Percentiles rank a stretch among this genome's conserved stretches.
Conservation (phyloP, 768 basidiomycete genomes). For the Clitopilus hobsonii region DNA sequence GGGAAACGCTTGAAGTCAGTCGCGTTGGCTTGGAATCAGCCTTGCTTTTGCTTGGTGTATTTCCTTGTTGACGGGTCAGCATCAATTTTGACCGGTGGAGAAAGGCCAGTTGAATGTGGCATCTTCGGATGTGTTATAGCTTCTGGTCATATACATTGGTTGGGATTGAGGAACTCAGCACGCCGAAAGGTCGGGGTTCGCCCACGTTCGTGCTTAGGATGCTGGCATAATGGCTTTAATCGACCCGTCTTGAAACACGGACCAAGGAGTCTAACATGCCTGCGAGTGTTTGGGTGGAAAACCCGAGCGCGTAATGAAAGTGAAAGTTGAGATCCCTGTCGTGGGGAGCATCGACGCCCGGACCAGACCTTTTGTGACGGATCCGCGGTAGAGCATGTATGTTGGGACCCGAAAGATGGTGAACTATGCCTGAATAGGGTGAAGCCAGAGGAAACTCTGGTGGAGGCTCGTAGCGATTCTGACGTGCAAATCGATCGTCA, state of each 20-base stretch:
- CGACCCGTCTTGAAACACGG: slow-evolving; percentile 83
- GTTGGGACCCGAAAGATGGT: slow-evolving; percentile 89
- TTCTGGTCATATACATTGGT: slow-evolving; percentile 45
- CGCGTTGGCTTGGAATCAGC: slow-evolving; percentile 50
- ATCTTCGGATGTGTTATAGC: slow-evolving; percentile 67
- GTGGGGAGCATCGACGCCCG: slow-evolving; percentile 71
- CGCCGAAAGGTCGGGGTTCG: slow-evolving; percentile 1
- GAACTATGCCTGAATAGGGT: slow-evolving; percentile 86
- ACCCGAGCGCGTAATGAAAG: slow-evolving; percentile 42
- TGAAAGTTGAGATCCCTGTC: slow-evolving; percentile 94
- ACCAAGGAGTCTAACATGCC: slow-evolving; percentile 84
- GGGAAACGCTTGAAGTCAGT: slow-evolving; percentile 75
- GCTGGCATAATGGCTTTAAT: slow-evolving; percentile 76
- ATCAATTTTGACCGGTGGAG: slow-evolving; percentile 59
- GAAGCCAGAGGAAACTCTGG: slow-evolving; percentile 96
- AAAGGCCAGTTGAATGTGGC: slow-evolving; percentile 60
- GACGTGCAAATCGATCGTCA: slow-evolving; percentile 95
- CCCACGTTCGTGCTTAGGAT: slow-evolving; percentile 55
- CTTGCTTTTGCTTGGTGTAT: slow-evolving; percentile 48
- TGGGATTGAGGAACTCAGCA: slow-evolving; percentile 59
- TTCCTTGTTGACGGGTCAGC: slow-evolving; percentile 59
- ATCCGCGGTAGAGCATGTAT: slow-evolving; percentile 76
- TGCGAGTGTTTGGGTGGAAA: slow-evolving; percentile 77
- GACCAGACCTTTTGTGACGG: slow-evolving; percentile 70
- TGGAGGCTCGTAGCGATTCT: slow-evolving; percentile 95